phyloP scores from a whole-genome alignment of 2,329 filamentous ascomycete genomes.

The Fusarium albidum region DNA sequence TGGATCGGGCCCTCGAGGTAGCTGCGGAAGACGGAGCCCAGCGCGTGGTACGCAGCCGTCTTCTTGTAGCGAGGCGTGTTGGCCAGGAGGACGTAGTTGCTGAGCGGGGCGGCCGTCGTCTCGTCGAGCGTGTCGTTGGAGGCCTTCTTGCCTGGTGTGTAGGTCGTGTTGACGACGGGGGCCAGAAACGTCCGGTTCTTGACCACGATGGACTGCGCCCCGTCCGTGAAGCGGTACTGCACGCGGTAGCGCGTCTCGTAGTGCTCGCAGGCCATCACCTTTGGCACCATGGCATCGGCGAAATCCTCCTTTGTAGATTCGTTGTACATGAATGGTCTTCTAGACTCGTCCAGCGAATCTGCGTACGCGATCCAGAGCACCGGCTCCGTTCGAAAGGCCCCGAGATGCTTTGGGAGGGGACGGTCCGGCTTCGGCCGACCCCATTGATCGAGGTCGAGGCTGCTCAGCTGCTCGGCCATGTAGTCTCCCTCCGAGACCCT shows the following conservation, averaged over 20 bases:
- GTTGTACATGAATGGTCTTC: accelerated
- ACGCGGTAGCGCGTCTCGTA: constrained; percentile 8
- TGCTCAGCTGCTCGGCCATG: background rate
- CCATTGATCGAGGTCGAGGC: accelerated
- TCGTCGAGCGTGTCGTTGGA: background rate
- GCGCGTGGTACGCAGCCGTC: constrained; percentile 4
- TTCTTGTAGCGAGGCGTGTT: background rate
- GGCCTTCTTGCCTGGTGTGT: background rate
- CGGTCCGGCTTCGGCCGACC: background rate
- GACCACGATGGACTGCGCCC: background rate
- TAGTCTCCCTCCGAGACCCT: background rate
- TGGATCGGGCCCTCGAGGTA: background rate
- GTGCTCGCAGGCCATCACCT: constrained; percentile 14
- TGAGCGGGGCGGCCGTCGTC: background rate
- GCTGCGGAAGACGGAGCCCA: accelerated
- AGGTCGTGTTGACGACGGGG: constrained; percentile 6
- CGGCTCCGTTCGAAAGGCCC: constrained; percentile 13
- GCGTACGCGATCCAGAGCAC: constrained; percentile 27
- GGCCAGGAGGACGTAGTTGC: background rate
- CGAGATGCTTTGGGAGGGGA: background rate
- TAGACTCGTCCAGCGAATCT: background rate
- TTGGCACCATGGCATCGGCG: background rate
- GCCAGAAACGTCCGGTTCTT: accelerated
- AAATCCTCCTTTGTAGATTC: background rate
- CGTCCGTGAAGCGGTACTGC: background rate